These are phyloP conservation scores for Cetraspora pellucida DNA, from an alignment of 192 early-diverging fungal genomes.

Conservation along the genomic window DNA sequence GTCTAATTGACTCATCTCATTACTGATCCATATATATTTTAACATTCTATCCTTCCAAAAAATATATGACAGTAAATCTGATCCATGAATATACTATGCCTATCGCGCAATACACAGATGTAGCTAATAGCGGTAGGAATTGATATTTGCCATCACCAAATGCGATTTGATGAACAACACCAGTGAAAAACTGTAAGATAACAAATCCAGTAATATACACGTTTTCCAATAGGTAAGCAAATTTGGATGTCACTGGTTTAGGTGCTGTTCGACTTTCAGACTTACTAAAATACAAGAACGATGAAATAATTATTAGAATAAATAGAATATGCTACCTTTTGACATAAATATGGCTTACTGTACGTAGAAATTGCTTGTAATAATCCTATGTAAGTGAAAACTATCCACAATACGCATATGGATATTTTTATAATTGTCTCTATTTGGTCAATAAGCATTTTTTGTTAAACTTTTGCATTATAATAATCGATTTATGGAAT, in stretches of 20 bases:
- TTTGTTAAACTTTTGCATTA: neutral
- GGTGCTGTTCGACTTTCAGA: neutral
- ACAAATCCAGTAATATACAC: conserved; percentile 62
- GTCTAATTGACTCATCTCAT: no score
- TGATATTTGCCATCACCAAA: conserved; percentile 57
- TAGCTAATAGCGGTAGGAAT: conserved; percentile 83
- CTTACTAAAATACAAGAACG: conserved; percentile 8
- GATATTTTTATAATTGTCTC: conserved; percentile 54
- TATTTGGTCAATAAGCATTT: neutral
- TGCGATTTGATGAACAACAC: conserved; percentile 55
- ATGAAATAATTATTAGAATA: conserved; percentile 17
- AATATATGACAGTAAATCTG: conserved; percentile 46
- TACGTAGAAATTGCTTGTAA: conserved; percentile 41
- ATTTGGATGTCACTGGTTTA: neutral
- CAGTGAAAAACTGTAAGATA: conserved; percentile 56
- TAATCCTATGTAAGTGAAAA: conserved; percentile 42
- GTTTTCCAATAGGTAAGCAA: conserved; percentile 46
- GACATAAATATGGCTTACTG: neutral
- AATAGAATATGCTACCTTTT: neutral
- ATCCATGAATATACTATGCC: conserved; percentile 77
- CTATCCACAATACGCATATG: conserved; percentile 47
- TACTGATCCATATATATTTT: no score
- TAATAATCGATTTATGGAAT: neutral
- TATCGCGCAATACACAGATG: conserved; percentile 73
- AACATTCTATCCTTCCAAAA: neutral